Evolutionary conservation across 371 early-diverging fungal species (phyloP), one percentile per base, ranked within the genome.

Genomic region (Batrachochytrium dendrobatidis): DNA sequence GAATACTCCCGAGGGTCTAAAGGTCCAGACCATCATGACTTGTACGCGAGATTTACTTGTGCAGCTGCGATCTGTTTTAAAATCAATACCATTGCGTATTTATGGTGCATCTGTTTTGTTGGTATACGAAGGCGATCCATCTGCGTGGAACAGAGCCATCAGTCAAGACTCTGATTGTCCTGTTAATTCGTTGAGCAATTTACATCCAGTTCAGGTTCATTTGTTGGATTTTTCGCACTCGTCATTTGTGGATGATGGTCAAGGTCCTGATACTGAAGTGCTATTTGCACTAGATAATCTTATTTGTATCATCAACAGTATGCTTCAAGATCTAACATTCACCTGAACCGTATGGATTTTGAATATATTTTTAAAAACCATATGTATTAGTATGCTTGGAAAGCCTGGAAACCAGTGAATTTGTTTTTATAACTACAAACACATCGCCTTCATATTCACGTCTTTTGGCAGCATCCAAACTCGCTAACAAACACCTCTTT

Each of bases 161-260:
- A 7, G 12, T n/a, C 5, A 8, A n/a, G 15, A 45, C 45, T 7
- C 35, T 12, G 12, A 10, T 18, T 10, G 28, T 26, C 34, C 43
- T 28, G 26, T 12, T 10, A 8, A 25, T 6, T 43, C 56, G n/a
- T n/a, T n/a, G 17, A 6, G 43, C n/a, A n/a, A n/a, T n/a, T n/a
- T n/a, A n/a, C 24, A 6, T 6, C n/a, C 48, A 7, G 43, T 55
- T 4, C 61, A 67, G 2, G 67, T 68, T 4, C 63, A 56, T 17
- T 39, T 76, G 29, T 69, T 76, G 48, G 76, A 76, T 56, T 76
- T 76, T 69, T 71, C 71, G 22, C 73, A 76, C 61, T 60, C 73
- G 8, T 61, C 62, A 28, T 68, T 67, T 49, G 61, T 33, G 39
- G 49, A 49, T 15, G 53, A 5, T 0, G 55, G 24, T 12, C 55